Conservation (phyloP, 768 basidiomycete genomes). For the Macrocybe gigantea region DNA sequence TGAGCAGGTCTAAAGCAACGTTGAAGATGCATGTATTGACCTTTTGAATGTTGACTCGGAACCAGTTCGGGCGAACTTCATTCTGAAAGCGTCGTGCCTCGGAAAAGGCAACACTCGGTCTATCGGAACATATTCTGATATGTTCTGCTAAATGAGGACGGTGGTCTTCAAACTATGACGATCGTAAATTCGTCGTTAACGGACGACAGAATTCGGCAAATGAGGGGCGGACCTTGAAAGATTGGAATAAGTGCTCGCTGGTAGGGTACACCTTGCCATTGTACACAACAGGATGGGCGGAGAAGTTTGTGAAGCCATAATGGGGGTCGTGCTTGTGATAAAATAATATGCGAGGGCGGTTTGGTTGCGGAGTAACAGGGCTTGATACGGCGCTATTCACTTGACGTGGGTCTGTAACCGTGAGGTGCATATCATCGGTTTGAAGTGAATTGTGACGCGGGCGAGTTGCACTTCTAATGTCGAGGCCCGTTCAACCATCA, state of each 20-base stretch:
- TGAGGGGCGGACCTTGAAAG: constrained; percentile 47
- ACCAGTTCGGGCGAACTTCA: constrained; percentile 61
- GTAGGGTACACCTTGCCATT: constrained; percentile 62
- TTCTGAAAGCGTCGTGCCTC: constrained; percentile 58
- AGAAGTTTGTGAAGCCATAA: constrained; percentile 74
- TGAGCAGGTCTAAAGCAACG: background rate
- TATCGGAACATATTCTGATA: constrained; percentile 52
- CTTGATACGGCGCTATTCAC: background rate
- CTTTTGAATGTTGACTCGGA: constrained; percentile 56
- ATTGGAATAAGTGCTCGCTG: constrained; percentile 73
- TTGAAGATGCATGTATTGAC: constrained; percentile 22
- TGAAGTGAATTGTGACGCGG: background rate
- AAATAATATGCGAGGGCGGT: constrained; percentile 42
- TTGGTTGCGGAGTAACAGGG: background rate
- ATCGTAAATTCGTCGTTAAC: constrained; percentile 3
- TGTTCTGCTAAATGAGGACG: constrained; percentile 65
- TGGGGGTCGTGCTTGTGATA: constrained; percentile 58
- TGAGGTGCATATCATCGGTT: background rate
- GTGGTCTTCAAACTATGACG: constrained; percentile 47
- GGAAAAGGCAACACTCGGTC: constrained; percentile 57
- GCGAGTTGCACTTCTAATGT: background rate
- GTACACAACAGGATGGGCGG: constrained; percentile 54
- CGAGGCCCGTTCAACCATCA: too few species aligned
- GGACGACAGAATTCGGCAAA: background rate
- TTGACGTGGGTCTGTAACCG: background rate